phyloP scores from a whole-genome alignment of 352 stramenopile genomes.

The Phytophthora cactorum region DNA sequence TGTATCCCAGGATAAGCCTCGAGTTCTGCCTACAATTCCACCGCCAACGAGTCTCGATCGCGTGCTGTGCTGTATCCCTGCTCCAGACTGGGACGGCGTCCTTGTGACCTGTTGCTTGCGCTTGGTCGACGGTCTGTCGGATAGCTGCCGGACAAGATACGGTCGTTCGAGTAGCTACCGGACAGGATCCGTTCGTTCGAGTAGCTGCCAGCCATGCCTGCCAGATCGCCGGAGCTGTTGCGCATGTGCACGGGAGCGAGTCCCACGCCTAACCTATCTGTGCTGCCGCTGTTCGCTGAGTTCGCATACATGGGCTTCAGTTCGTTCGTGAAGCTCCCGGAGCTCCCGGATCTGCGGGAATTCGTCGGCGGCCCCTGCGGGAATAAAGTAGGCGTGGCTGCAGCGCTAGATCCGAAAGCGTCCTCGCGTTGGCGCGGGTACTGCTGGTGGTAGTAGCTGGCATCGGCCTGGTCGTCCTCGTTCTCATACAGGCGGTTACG shows the following conservation, averaged over 20 bases:
- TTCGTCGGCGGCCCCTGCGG: slow-evolving; percentile 14
- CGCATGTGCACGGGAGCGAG: slow-evolving; percentile 34
- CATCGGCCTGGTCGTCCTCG: slow-evolving; percentile 49
- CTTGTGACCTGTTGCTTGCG: slow-evolving; percentile 26
- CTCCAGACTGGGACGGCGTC: slow-evolving; percentile 34
- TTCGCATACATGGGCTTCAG: slow-evolving; percentile 38
- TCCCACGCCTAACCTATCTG: slow-evolving; percentile 37
- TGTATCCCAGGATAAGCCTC: slow-evolving; percentile 3
- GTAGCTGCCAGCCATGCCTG: slow-evolving; percentile 31
- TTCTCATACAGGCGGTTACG: slow-evolving; percentile 56
- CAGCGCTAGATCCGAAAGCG: slow-evolving; percentile 11
- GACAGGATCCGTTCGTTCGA: slow-evolving; percentile 28
- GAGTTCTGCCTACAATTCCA: slow-evolving; percentile 40
- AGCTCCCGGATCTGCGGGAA: slow-evolving; percentile 21
- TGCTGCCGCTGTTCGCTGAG: slow-evolving; percentile 32
- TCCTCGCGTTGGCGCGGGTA: slow-evolving; percentile 22
- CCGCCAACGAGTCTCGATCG: slow-evolving; percentile 35
- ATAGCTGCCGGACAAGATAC: slow-evolving; percentile 34
- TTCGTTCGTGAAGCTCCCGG: slow-evolving; percentile 33
- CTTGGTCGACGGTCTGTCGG: slow-evolving; percentile 30
- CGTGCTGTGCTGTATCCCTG: slow-evolving; percentile 27
- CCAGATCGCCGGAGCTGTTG: slow-evolving; percentile 31
- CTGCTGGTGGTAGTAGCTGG: slow-evolving; percentile 50
- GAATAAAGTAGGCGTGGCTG: slow-evolving; percentile 27
- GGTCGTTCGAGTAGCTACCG: slow-evolving; percentile 31